Base-by-base conservation (phyloP, 495 filamentous ascomycete species). In the Tirmania nivea region DNA sequence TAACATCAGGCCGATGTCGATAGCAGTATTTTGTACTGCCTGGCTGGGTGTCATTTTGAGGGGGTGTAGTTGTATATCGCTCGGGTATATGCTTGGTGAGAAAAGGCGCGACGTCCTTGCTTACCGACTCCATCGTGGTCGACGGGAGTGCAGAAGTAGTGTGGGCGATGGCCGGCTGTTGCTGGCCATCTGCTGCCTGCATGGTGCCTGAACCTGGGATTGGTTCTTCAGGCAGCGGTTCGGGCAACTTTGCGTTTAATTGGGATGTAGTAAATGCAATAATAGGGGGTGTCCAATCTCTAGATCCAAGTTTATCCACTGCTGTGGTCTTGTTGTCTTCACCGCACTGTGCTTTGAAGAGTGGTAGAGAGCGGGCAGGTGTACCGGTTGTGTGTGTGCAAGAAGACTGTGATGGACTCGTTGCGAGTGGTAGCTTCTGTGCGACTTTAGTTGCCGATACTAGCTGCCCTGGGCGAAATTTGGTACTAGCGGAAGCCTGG, bases 21-120 rank as follows among this genome's bases (percentile, higher is more conserved):
- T 99, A 96, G 67, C 90, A 99, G 69, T 85, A 96, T 65, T 82
- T 86, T 49, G 86, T 90, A 64, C 90, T 94, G 5, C 74, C 71
- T 51, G 78, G 69, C 57, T 74, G 60, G 12, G n/a, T 25, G 8
- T 64, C 53, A 20, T 61, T 52, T 9, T 60, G 59, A 64, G 59
- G 35, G 60, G 68, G 56, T 66, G 70, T 51, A 2, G 81, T 81
- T 3, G 83, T 83, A 66, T 94, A 92, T 62, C 86, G 75, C 42
- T 75, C 75, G 1, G 86, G 87, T 8, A 93, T 88, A 59, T 95
- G 84, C 66, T 81, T 80, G 52, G 78, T 77, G 48, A 95, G 74
- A 60, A 93, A 94, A 0, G 88, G 86, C 3, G 80, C 80, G 48
- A 94, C 76, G 54, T 64, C 62, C 16, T 60, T 59, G 50, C 55